Evolutionary conservation across 805 yeast genomes (phyloP).

Genomic region (Saccharomycopsis fibuligera): DNA sequence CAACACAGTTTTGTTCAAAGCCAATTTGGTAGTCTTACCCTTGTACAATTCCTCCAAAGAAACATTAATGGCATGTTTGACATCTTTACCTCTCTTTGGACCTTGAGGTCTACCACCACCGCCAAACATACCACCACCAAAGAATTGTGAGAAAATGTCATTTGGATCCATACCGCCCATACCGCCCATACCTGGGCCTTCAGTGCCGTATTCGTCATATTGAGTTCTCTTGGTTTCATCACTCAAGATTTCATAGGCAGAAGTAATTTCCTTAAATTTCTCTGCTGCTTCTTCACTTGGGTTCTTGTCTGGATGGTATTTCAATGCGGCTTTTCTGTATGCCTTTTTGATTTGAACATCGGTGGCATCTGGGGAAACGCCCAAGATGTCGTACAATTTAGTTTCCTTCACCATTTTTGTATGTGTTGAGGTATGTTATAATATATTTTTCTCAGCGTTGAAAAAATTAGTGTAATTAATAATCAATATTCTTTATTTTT

Average conservation of each 20-base stretch:
- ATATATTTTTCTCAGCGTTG: too few relatives aligned
- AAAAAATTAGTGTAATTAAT: too few relatives aligned
- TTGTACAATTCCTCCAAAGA: conserved; percentile 88
- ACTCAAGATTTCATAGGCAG: conserved; percentile 82
- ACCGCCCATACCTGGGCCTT: conserved; percentile 77
- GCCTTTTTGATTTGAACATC: conserved; percentile 75
- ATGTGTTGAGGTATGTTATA: too few relatives aligned
- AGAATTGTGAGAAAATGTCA: conserved; percentile 74
- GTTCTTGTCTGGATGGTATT: conserved; percentile 79
- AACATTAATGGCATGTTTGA: conserved; percentile 80
- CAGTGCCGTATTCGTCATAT: conserved; percentile 89
- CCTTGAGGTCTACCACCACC: conserved; percentile 67
- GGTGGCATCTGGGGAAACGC: conserved; percentile 62
- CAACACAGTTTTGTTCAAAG: conserved; percentile 83
- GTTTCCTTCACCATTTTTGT: conserved; percentile 71
- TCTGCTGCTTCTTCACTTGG: conserved; percentile 90
- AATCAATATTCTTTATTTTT: too few relatives aligned
- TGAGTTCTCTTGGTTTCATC: conserved; percentile 84
- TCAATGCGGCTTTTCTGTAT: conserved; percentile 73
- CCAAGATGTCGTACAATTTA: conserved; percentile 66
- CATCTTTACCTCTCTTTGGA: conserved; percentile 85
- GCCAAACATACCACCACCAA: conserved; percentile 47
- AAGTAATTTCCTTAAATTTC: conserved; percentile 84
- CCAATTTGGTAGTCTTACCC: conserved; percentile 91
- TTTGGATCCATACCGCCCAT: conserved; percentile 64